These are phyloP conservation scores for Chondrus crispus DNA, from an alignment of 23 red algal species.

Conservation along the genomic window DNA sequence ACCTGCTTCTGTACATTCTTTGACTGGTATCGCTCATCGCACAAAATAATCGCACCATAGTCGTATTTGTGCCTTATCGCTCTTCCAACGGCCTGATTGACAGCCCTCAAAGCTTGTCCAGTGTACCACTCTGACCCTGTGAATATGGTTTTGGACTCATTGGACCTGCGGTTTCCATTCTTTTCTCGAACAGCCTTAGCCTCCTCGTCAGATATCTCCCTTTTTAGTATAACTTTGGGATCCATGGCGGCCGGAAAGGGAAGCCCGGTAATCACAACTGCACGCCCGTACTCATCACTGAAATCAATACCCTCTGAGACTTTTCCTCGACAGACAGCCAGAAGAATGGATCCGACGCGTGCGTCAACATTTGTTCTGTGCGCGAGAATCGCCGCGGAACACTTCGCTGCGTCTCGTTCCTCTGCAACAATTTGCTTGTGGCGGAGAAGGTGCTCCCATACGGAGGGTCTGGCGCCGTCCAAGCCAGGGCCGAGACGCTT, in stretches of 20 bases:
- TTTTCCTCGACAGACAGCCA: constrained; percentile 94
- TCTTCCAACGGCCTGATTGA: constrained; percentile 92
- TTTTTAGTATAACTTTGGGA: constrained; percentile 85
- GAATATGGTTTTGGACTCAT: neutral
- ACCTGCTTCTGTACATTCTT: constrained; percentile 35
- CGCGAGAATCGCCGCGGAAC: constrained; percentile 49
- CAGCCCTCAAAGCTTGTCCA: constrained; percentile 72
- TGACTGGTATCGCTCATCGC: constrained; percentile 85
- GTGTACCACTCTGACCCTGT: constrained; percentile 84
- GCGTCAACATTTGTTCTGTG: constrained; percentile 57
- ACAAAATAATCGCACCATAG: constrained; percentile 90
- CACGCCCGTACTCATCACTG: constrained; percentile 86
- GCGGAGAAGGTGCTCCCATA: constrained; percentile 74
- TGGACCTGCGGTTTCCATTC: neutral
- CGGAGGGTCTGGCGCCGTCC: constrained; percentile 36
- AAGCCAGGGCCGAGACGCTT: constrained; percentile 32
- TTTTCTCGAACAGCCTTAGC: neutral
- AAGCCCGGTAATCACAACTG: constrained; percentile 85
- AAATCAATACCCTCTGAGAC: constrained; percentile 95
- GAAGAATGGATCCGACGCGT: constrained; percentile 61
- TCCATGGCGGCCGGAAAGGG: constrained; percentile 86
- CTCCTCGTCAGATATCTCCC: constrained; percentile 51
- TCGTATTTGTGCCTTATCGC: constrained; percentile 89
- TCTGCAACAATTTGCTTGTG: constrained; percentile 80
- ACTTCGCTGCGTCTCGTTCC: constrained; percentile 54